phyloP scores from a whole-genome alignment of 805 yeast species.

The Candida argentea region DNA sequence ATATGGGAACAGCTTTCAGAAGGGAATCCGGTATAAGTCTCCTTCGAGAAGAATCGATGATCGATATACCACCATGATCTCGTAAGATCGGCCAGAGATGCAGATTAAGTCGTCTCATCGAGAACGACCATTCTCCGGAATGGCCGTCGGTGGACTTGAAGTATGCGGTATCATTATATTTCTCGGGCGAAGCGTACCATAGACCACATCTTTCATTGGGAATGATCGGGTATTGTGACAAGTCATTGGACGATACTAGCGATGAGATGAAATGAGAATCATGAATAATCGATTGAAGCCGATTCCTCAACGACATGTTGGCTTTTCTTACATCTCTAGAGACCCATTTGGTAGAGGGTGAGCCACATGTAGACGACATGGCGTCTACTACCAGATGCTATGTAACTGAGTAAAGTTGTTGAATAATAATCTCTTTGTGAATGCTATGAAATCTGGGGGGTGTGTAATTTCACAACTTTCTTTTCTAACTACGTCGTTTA shows the following conservation, averaged over 20 bases:
- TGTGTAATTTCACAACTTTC: too few species aligned
- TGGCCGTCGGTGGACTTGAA: conserved; percentile 94
- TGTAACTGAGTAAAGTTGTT: too few species aligned
- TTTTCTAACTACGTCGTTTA: conserved; percentile 1
- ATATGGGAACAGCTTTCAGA: conserved; percentile 80
- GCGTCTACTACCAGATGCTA: too few species aligned
- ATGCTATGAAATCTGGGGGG: too few species aligned
- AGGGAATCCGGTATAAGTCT: conserved; percentile 80
- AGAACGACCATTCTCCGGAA: conserved; percentile 69
- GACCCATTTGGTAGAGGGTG: conserved; percentile 1
- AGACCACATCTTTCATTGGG: conserved; percentile 83
- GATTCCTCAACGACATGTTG: conserved; percentile 41
- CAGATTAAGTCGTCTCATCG: conserved; percentile 61
- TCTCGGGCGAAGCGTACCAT: conserved; percentile 60
- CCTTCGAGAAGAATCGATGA: conserved; percentile 78
- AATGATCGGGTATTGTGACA: conserved; percentile 30
- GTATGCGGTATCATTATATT: conserved; percentile 42
- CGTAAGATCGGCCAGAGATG: conserved; percentile 49
- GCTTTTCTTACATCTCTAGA: conserved; percentile 39
- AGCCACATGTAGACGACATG: too few species aligned
- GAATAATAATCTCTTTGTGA: not conserved
- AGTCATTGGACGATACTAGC: conserved; percentile 1
- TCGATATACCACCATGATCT: conserved; percentile 36
- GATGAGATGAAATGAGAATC: conserved; percentile 46
- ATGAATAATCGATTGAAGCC: conserved; percentile 61